These are phyloP conservation scores for Arthrocladium fulminans DNA, from an alignment of 2,329 filamentous ascomycete genomes.

Conservation along the genomic window DNA sequence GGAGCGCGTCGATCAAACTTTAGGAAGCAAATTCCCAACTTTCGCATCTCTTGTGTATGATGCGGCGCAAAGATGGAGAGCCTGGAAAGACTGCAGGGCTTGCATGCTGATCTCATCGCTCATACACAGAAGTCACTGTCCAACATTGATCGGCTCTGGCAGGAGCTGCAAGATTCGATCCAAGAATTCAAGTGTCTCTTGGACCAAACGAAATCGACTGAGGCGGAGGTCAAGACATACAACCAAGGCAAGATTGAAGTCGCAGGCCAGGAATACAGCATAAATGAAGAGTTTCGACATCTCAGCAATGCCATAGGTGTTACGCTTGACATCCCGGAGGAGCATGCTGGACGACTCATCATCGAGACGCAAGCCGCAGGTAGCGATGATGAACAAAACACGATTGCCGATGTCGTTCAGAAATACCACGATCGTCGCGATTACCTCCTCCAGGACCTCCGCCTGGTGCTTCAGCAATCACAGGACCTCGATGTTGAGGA, in stretches of 20 bases:
- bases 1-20: background rate
- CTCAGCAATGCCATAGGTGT: slow-evolving; percentile 73
- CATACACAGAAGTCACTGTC: slow-evolving; percentile 63
- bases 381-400: slow-evolving; percentile 58
- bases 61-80: slow-evolving; percentile 42
- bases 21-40: background rate
- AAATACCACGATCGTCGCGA: slow-evolving; percentile 80
- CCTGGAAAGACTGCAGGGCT: slow-evolving; percentile 68
- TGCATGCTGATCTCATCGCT: slow-evolving; percentile 76
- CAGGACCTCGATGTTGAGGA: slow-evolving; percentile 51
- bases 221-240: slow-evolving; percentile 35
- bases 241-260: slow-evolving; percentile 63
- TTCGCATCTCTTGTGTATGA: background rate
- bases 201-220: slow-evolving; percentile 64
- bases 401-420: slow-evolving; percentile 72
- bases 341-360: slow-evolving; percentile 70
- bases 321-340: slow-evolving; percentile 80
- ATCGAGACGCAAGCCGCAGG: slow-evolving; percentile 54
- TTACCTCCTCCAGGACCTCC: slow-evolving; percentile 72
- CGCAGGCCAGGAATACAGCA: slow-evolving; percentile 61
- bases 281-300: slow-evolving; percentile 85
- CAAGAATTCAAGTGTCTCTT: slow-evolving; percentile 62
- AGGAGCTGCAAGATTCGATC: slow-evolving; percentile 57
- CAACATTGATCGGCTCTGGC: slow-evolving; percentile 59
- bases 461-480: slow-evolving; percentile 65